Base-by-base conservation (phyloP, 768 basidiomycete genomes). In the Pilatotrama ljubarskyi region DNA sequence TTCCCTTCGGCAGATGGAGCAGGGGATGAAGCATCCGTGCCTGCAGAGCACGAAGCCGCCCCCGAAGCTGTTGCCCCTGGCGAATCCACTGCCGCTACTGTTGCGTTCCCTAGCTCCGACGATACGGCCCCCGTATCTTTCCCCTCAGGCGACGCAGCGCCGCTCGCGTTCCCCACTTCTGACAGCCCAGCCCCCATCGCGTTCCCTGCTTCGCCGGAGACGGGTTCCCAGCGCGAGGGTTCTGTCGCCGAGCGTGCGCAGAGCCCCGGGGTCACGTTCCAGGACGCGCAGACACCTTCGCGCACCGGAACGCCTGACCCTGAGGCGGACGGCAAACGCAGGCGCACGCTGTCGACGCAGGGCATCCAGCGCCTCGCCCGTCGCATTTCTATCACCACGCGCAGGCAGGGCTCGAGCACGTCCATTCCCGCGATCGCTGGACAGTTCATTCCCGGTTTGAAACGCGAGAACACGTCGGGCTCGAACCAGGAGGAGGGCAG, bases 321-420 rank as follows among this genome's bases (percentile, higher is more conserved):
- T 0, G 89, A 88, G 3, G 70, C 81, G n/a, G 90, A 90, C 67
- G 84, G 84, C 35, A 91, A 91, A 76, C 80, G 90, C 61, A 90
- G 88, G 69, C 83, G 90, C 18, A 91, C 69, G 52, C 50, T 90
- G 58, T 86, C 90, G 9, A 88, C 90, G 25, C 91, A 94, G 70
- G 93, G 93, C 68, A 90, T 94, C 78, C 90, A 91, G 70, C 82
- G 90, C 17, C 69, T 93, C 37, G 91, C 90, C 15, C 78, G 90
- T 60, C 79, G 84, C 62, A 86, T 93, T 55, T 91, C 90, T 10
- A 72, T 90, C 43, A 81, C 78, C 26, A 81, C 85, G 0, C 80
- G 82, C 46, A 82, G 86, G 25, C 81, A 83, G 62, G 65, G 80
- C 37, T 81, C 79, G 22, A 75, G 78, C 10, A 77, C 82, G 17